These are phyloP conservation scores for Populus hybrid DNA, from an alignment of 441 rosid species.

Conservation along the genomic window DNA sequence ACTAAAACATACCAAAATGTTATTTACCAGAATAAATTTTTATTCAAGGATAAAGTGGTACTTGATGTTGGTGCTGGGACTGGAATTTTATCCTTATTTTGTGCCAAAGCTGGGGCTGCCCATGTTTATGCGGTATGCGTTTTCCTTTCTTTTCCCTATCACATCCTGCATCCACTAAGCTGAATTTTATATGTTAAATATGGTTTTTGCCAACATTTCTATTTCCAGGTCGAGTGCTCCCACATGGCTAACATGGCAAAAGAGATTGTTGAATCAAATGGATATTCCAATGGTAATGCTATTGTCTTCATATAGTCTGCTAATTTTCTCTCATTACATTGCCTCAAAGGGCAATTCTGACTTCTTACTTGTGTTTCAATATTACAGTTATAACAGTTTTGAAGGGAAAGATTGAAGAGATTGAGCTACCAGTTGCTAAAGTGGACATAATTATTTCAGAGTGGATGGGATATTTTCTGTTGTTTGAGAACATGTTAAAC, in stretches of 20 bases:
- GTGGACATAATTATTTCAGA: slow-evolving; percentile 96
- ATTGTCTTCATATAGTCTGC: neutral
- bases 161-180: neutral
- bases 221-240: slow-evolving; percentile 84
- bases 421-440: slow-evolving; percentile 81
- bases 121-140: slow-evolving; percentile 85
- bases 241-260: slow-evolving; percentile 96
- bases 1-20: slow-evolving; percentile 95
- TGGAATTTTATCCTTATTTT: slow-evolving; percentile 90
- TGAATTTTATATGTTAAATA: neutral
- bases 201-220: slow-evolving; percentile 7
- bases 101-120: slow-evolving; percentile 95
- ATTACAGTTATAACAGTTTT: slow-evolving; percentile 80
- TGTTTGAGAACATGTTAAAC: slow-evolving; percentile 93
- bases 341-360: slow-evolving; percentile 3
- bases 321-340: neutral
- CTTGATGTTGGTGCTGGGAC: slow-evolving; percentile 99
- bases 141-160: neutral
- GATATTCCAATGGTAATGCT: slow-evolving; percentile 66
- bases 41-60: slow-evolving; percentile 82
- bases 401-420: slow-evolving; percentile 97
- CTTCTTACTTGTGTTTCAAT: slow-evolving; percentile 5
- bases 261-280: slow-evolving; percentile 85
- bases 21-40: slow-evolving; percentile 85
- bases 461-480: slow-evolving; percentile 98